These are phyloP conservation scores for Ophiosphaerella korrae DNA, from an alignment of 2,329 filamentous ascomycete species.

Conservation along the genomic window DNA sequence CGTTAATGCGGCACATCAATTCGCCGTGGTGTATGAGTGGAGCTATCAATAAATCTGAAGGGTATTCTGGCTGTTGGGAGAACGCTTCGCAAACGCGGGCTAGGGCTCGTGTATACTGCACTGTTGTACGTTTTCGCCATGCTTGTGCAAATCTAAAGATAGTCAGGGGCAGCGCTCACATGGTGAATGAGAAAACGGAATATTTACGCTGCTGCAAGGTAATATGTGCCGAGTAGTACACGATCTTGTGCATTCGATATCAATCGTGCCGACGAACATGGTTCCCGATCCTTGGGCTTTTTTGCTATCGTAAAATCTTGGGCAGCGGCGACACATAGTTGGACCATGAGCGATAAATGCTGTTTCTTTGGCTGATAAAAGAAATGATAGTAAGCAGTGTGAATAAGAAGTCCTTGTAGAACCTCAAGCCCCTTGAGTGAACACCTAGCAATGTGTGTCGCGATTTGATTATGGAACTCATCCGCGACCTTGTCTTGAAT, in stretches of 20 bases:
- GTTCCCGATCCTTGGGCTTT: neutral
- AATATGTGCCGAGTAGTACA: constrained; percentile 28
- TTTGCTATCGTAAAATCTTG: constrained; percentile 37
- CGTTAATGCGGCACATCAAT: constrained; percentile 19
- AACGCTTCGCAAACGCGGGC: constrained; percentile 16
- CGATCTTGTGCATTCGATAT: constrained; percentile 16
- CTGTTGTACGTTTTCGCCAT: constrained; percentile 21
- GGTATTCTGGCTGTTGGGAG: constrained; percentile 3
- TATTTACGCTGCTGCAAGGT: constrained; percentile 20
- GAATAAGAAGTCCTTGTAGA: constrained; percentile 47
- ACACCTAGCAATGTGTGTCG: constrained; percentile 33
- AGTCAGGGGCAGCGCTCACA: neutral
- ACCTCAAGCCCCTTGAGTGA: constrained; percentile 46
- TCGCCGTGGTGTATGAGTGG: constrained; percentile 21
- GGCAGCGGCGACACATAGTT: constrained; percentile 45
- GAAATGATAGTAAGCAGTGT: constrained; percentile 46
- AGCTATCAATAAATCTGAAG: constrained; percentile 21
- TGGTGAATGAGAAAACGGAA: neutral
- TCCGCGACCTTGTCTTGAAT: constrained; percentile 33
- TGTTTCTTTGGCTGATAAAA: constrained; percentile 33
- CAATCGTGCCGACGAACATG: neutral
- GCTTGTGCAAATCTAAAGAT: constrained; percentile 22
- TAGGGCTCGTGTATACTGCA: constrained; percentile 24
- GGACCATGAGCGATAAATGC: constrained; percentile 39
- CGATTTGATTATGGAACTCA: constrained; percentile 33